Conservation (phyloP, 805 yeast genomes). For the Pichia occidentalis region DNA sequence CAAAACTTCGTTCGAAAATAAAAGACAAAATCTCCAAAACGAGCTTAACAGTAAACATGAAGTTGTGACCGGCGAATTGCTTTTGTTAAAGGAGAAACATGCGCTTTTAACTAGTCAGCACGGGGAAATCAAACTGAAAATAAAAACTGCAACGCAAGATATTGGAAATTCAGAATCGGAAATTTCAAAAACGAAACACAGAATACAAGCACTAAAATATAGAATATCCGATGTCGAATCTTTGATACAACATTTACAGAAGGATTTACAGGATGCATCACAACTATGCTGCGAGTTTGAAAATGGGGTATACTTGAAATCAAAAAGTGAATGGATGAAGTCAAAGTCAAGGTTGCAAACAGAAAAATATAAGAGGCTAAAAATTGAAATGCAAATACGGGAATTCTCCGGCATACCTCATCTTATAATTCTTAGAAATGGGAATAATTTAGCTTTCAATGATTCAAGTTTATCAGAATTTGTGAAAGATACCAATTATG, state of each 20-base stretch:
- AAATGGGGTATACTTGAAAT: slow-evolving; percentile 3
- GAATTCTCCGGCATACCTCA: slow-evolving; percentile 17
- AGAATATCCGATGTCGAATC: slow-evolving; percentile 6
- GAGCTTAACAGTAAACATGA: too few species aligned
- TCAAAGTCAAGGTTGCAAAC: slow-evolving; percentile 6
- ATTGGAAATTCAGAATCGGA: slow-evolving; percentile 8
- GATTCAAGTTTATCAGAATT: slow-evolving; percentile 1
- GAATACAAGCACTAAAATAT: slow-evolving; percentile 8
- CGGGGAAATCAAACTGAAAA: too few species aligned
- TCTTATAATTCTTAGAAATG: slow-evolving; percentile 9
- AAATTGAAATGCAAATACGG: slow-evolving; percentile 20
- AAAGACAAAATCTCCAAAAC: too few species aligned
- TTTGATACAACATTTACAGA: neutral
- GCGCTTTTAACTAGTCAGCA: too few species aligned
- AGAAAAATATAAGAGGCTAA: slow-evolving; percentile 20
- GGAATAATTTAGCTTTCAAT: neutral
- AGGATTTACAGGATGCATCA: slow-evolving; percentile 1
- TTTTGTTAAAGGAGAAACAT: too few species aligned
- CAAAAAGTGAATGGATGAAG: neutral
- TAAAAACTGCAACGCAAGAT: slow-evolving; percentile 1
- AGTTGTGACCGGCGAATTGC: too few species aligned
- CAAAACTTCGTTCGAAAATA: slow-evolving; percentile 3
- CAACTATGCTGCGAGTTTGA: slow-evolving; percentile 8
- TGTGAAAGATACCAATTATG: slow-evolving; percentile 2
- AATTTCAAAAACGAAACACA: slow-evolving; percentile 2